A percentile compares a stretch with the other conserved stretches of the same genome.
Conservation (phyloP, 2,329 filamentous ascomycete species). For the Penicillium sp. region DNA sequence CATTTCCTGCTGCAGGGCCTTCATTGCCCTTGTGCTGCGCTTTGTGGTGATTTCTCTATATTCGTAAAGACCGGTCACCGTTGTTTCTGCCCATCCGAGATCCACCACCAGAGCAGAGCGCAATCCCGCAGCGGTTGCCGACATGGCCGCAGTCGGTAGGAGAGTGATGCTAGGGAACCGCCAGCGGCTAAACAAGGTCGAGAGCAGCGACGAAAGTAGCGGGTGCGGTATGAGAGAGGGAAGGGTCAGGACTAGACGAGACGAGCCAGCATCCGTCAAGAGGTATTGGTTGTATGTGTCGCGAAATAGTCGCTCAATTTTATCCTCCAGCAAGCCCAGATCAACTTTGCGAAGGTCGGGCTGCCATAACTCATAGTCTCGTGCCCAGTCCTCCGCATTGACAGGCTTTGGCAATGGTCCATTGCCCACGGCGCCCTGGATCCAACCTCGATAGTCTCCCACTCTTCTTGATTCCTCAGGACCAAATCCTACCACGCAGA, state of each 20-base stretch:
- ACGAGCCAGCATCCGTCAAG: slow-evolving; percentile 62
- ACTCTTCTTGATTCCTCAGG: slow-evolving; percentile 74
- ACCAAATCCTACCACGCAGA: slow-evolving; percentile 70
- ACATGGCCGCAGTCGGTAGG: slow-evolving; percentile 73
- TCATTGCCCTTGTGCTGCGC: slow-evolving; percentile 74
- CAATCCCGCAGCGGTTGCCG: slow-evolving; percentile 75
- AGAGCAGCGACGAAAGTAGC: slow-evolving; percentile 72
- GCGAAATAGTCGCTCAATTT: slow-evolving; percentile 77
- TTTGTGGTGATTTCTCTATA: slow-evolving; percentile 76
- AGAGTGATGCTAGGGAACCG: slow-evolving; percentile 79
- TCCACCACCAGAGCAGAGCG: slow-evolving; percentile 86
- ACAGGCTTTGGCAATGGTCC: slow-evolving; percentile 29
- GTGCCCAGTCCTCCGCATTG: slow-evolving; percentile 47
- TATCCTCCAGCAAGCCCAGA: slow-evolving; percentile 79
- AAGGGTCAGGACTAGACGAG: slow-evolving; percentile 72
- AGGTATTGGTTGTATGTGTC: slow-evolving; percentile 80
- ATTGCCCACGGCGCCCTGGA: slow-evolving; percentile 54
- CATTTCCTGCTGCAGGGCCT: slow-evolving; percentile 68
- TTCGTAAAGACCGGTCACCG: slow-evolving; percentile 84
- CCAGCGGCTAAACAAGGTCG: slow-evolving; percentile 78
- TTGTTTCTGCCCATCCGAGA: slow-evolving; percentile 89
- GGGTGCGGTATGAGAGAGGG: slow-evolving; percentile 77
- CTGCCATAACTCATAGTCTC: slow-evolving; percentile 70
- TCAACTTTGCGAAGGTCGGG: slow-evolving; percentile 73
- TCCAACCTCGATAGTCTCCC: slow-evolving; percentile 79